Evolutionary conservation across 805 yeast species (phyloP).

Genomic region (Priceomyces carsonii): DNA sequence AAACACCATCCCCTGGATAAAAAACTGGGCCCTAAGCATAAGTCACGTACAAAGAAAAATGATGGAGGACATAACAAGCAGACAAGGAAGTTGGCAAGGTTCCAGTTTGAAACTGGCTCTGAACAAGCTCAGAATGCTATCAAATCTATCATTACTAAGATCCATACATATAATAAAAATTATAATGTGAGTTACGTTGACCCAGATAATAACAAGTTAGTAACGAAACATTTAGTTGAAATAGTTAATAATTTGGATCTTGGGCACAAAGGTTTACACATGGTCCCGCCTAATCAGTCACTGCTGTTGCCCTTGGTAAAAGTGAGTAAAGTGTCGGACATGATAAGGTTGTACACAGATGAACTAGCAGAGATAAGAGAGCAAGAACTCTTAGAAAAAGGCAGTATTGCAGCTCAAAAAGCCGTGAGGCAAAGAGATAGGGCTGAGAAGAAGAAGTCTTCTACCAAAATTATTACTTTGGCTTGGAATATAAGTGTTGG

Average conservation of each 20-base stretch:
- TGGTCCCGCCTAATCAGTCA: slow-evolving; percentile 18
- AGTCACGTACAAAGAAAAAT: slow-evolving; percentile 1
- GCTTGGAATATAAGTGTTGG: slow-evolving; percentile 40
- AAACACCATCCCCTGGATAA: no score
- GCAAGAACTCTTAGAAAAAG: slow-evolving; percentile 30
- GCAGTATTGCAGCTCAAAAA: slow-evolving; percentile 31
- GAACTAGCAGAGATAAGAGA: slow-evolving; percentile 33
- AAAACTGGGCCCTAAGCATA: no score
- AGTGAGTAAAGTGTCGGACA: slow-evolving; percentile 23
- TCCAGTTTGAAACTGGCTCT: slow-evolving; percentile 25
- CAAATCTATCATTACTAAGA: slow-evolving; percentile 22
- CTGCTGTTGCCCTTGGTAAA: slow-evolving; percentile 29
- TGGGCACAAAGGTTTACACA: slow-evolving; percentile 21
- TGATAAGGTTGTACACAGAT: slow-evolving; percentile 33
- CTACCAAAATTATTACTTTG: slow-evolving; percentile 31
- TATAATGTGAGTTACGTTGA: slow-evolving; percentile 29
- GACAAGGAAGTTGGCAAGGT: slow-evolving; percentile 12
- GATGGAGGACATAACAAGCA: slow-evolving; percentile 2
- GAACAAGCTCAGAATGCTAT: slow-evolving; percentile 29
- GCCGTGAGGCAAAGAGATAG: slow-evolving; percentile 27
- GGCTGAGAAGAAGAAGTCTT: slow-evolving; percentile 37
- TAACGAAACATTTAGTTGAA: slow-evolving; percentile 25
- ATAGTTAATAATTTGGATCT: slow-evolving; percentile 32
- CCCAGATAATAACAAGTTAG: slow-evolving; percentile 22
- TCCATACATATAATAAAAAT: slow-evolving; percentile 15